Evolutionary conservation across 805 yeast species (phyloP), one percentile per base, ranked within the genome.

Genomic region (Tetrapisispora phaffii): DNA sequence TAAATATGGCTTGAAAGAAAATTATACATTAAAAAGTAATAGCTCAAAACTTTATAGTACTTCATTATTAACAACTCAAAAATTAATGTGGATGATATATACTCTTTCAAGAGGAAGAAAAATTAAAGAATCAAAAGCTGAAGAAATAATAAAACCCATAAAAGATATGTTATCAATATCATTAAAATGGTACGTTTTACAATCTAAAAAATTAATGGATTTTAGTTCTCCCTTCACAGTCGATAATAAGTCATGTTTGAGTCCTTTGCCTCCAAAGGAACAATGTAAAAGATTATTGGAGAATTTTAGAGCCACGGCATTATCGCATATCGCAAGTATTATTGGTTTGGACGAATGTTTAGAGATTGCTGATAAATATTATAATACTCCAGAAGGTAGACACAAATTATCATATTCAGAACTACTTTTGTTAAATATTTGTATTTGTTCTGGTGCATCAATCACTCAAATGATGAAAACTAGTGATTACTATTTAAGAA

Each of bases 121-220:
- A 4, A 31, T 39, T 12, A 17, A 24, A 16, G 34, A 43, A 32
- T 19, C 21, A 6, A 31, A 29, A 29, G 41, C 45, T 28, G 42
- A 34, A 2, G 45, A 46, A 33, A 51, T 58, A 21, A 36, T 54
- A 16, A 15, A 38, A 4, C 64, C 65, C 2, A 41, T 60, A 4
- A 48, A 43, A 31, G 44, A 52, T 16, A 47, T 57, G 2, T 32
- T 55, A 17, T 46, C 52, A 2, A 46, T 49, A 1, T 46, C 56
- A 4, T 43, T 55, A 31, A 59, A 56, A 47, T 60, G 61, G 60
- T 52, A 57, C 41, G 39, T 59, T 7, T 45, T 54, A 23, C 53
- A 59, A 43, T 47, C 50, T 28, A 57, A 56, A 34, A 50, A 50
- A 31, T n/a, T 54, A 28, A 50, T 57, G 22, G 60, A 57, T 44